phyloP scores from a whole-genome alignment of 805 yeast species.

The Candida hungchunana region DNA sequence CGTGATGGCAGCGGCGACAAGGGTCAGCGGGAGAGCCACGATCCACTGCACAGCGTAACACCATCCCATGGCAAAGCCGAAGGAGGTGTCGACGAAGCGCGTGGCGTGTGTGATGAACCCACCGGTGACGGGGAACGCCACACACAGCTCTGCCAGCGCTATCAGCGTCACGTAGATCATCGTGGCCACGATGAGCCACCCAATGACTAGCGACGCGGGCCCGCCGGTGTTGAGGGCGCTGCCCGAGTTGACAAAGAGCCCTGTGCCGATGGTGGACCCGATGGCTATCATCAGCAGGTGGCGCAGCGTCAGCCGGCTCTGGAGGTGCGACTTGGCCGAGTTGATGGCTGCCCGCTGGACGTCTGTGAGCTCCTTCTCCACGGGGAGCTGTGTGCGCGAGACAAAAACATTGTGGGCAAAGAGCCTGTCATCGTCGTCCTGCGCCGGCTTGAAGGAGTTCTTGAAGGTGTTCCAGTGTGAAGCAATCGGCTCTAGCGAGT shows the following conservation, averaged over 20 bases:
- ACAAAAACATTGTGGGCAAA: slow-evolving; percentile 14
- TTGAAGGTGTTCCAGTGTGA: slow-evolving; percentile 15
- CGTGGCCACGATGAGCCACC: slow-evolving; percentile 46
- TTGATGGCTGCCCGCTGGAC: slow-evolving; percentile 21
- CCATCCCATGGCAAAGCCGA: slow-evolving; percentile 50
- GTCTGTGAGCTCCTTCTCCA: slow-evolving; percentile 10
- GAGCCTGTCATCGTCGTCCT: slow-evolving; percentile 10
- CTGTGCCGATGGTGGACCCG: slow-evolving; percentile 84
- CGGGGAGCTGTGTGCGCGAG: slow-evolving; percentile 10
- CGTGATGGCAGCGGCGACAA: slow-evolving; percentile 57
- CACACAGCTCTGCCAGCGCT: slow-evolving; percentile 49
- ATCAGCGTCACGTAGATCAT: slow-evolving; percentile 57
- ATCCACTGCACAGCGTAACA: slow-evolving; percentile 53
- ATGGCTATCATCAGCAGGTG: slow-evolving; percentile 73
- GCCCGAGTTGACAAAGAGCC: slow-evolving; percentile 74
- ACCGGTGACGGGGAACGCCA: slow-evolving; percentile 50
- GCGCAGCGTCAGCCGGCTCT: slow-evolving; percentile 37
- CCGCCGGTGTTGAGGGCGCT: slow-evolving; percentile 68
- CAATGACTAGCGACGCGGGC: slow-evolving; percentile 49
- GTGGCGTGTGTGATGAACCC: slow-evolving; percentile 46
- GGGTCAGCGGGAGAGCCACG: slow-evolving; percentile 49
- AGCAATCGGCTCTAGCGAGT: slow-evolving; percentile 8
- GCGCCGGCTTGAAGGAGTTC: slow-evolving; percentile 17
- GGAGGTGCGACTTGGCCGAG: slow-evolving; percentile 32
- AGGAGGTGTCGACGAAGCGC: slow-evolving; percentile 51